A percentile compares a stretch with the other conserved stretches of the same genome.
Evolutionary conservation across 345 rosid species (phyloP).

Genomic region (Euclidium syriacum): DNA sequence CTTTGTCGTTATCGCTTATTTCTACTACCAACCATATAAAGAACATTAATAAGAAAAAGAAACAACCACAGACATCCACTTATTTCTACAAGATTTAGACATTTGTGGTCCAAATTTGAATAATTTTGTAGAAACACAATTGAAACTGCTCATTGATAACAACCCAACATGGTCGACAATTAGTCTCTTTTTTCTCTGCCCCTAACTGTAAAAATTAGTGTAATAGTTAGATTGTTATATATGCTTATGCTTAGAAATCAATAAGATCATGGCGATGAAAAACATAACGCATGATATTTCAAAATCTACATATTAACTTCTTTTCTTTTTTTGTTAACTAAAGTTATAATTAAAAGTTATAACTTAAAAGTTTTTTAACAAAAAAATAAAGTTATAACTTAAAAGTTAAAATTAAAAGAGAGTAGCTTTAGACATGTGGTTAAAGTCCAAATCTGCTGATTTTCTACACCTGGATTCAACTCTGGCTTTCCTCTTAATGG

Average conservation of each 20-base stretch:
- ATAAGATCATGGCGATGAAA: not conserved
- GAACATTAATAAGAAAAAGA: not conserved
- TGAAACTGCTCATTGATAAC: conserved; percentile 7
- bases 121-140: conserved; percentile 15
- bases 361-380: no score
- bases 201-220: not conserved
- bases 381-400: no score
- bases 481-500: no score
- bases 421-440: no score
- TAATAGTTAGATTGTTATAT: not conserved
- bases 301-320: no score
- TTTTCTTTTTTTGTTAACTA: no score
- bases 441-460: no score
- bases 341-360: no score
- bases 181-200: not conserved
- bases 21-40: conserved; percentile 16
- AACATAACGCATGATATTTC: no score
- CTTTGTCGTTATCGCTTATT: conserved; percentile 17
- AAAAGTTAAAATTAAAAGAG: no score
- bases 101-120: conserved; percentile 26
- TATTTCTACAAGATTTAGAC: conserved; percentile 19
- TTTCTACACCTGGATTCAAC: no score
- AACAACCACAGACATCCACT: not conserved
- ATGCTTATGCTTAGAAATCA: not conserved
- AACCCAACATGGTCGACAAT: conserved; percentile 11